Evolutionary conservation across 306 rosid genomes (phyloP), one percentile per base, ranked within the genome.

Genomic region (Vigna angularis): DNA sequence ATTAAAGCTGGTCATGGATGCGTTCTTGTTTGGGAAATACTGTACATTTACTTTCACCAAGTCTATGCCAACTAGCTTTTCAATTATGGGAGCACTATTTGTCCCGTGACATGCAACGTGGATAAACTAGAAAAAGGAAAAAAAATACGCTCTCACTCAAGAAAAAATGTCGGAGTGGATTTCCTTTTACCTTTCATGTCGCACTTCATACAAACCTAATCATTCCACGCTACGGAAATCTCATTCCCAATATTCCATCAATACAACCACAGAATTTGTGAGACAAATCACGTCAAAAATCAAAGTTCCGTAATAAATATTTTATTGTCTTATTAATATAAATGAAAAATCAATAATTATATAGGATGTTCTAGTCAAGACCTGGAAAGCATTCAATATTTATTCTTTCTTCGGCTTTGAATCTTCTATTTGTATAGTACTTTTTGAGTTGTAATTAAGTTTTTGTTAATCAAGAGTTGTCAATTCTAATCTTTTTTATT

Each of bases 101-200:
- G 56, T 63, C 87, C 84, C 84, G 84, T 84, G 82, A 84, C 0
- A 63, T 15, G 49, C 53, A 73, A 74, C 18, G 72, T 49, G 82
- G 64, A 14, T 48, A 66, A 15, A 70, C 13, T 15, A 30, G 22
- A 61, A 61, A 61, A 15, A 61, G 1, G 6, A 4, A 30, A 34
- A 71, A 38, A 44, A n/a, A 42, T 8, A 79, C 36, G 45, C 34
- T 36, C 62, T 45, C 71, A 47, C 7, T 13, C 24, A 28, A 14
- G 49, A 36, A 36, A 63, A 62, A 15, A 63, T 63, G 62, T 9
- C 17, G 48, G 83, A 79, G 49, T 16, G 2, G 22, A 26, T 22
- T 12, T 28, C 58, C 11, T 74, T 40, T 70, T 13, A 55, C 28
- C 38, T 26, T 12, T 72, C 28, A 13, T 17, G n/a, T 63, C 49